Evolutionary conservation across 1,284 basidiomycete genomes (phyloP).

Genomic region (Dichomitus squalens): DNA sequence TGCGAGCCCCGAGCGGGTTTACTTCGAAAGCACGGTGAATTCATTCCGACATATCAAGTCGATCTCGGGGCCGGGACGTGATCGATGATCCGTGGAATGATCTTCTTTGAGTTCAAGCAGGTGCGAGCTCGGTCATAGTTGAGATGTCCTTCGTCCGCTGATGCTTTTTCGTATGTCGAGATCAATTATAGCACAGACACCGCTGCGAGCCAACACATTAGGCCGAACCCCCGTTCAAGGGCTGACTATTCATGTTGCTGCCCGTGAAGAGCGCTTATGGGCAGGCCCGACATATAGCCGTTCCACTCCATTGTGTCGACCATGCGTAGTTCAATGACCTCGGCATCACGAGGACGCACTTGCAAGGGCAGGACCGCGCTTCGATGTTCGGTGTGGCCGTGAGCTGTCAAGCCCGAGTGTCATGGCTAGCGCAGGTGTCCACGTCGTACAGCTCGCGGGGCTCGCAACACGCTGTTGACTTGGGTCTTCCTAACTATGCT

Average conservation of each 20-base stretch:
- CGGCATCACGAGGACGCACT: not conserved
- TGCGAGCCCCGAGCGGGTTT: not conserved
- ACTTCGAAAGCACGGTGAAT: not conserved
- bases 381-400: not conserved
- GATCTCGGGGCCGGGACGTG: not conserved
- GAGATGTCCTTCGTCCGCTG: not conserved
- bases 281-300: conserved; percentile 19
- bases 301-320: not conserved
- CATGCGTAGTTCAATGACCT: not conserved
- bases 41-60: not conserved
- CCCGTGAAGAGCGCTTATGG: not conserved
- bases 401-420: conserved; percentile 1
- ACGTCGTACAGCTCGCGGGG: not conserved
- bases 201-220: conserved; percentile 12
- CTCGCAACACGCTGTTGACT: not conserved
- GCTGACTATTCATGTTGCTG: conserved; percentile 7
- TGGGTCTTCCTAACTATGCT: not conserved
- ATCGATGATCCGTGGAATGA: not conserved
- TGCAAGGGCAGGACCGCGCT: not conserved
- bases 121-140: not conserved
- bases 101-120: conserved; percentile 2
- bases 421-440: not conserved
- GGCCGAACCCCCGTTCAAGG: conserved; percentile 13
- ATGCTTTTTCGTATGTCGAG: not conserved
- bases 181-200: conserved; percentile 10